phyloP scores from a whole-genome alignment of 2,329 filamentous ascomycete species.

The Metarhizium humberi region DNA sequence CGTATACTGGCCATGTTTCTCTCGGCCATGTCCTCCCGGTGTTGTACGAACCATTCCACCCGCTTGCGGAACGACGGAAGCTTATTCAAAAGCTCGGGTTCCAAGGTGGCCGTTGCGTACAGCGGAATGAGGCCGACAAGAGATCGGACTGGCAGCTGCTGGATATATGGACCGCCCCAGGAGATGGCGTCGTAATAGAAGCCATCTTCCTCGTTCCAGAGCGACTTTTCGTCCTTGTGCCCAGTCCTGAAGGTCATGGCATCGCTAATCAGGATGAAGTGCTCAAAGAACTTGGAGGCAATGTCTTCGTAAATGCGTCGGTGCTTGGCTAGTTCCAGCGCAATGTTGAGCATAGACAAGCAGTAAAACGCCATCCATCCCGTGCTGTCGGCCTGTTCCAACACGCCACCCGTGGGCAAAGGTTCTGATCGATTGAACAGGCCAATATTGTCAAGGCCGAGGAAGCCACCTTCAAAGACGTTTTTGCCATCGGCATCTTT shows the following conservation, averaged over 20 bases:
- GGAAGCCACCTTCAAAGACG: constrained; percentile 91
- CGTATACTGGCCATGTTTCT: constrained; percentile 91
- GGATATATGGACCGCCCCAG: constrained; percentile 86
- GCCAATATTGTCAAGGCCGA: constrained; percentile 94
- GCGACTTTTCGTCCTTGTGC: constrained; percentile 63
- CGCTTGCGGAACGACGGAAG: constrained; percentile 90
- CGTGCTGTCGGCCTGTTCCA: constrained; percentile 95
- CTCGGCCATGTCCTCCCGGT: constrained; percentile 77
- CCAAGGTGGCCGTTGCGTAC: constrained; percentile 83
- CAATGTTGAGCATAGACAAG: constrained; percentile 93
- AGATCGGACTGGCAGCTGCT: constrained; percentile 85
- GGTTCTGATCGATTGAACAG: constrained; percentile 96
- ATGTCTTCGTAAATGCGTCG: constrained; percentile 93
- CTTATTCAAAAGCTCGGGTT: constrained; percentile 87
- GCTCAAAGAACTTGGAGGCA: constrained; percentile 97
- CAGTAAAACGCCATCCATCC: constrained; percentile 99
- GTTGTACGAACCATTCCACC: constrained; percentile 87
- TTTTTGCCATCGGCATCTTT: constrained; percentile 95
- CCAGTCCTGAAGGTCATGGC: constrained; percentile 81
- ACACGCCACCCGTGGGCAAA: constrained; percentile 80
- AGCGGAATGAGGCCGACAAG: constrained; percentile 89
- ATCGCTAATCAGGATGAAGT: constrained; percentile 96
- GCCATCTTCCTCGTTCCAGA: constrained; percentile 94
- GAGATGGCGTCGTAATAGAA: constrained; percentile 99
- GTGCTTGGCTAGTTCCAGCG: constrained; percentile 89